A percentile compares a stretch with the other conserved stretches of the same genome.
Conservation (phyloP, 1,284 basidiomycete genomes). For the Boletus sp. region DNA sequence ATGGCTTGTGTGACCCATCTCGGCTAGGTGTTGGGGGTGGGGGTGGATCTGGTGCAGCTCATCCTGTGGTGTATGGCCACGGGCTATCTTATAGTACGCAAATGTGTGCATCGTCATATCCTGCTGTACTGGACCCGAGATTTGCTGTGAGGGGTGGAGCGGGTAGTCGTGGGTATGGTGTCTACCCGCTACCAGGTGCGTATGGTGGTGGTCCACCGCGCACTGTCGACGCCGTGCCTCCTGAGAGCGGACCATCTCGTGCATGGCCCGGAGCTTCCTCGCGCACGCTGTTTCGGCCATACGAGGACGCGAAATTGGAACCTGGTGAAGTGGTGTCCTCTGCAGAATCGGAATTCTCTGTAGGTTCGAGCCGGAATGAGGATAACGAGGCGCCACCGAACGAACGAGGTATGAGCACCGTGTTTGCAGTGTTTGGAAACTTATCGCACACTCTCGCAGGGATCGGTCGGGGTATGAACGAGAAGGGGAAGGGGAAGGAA, state of each 20-base stretch:
- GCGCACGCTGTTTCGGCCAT: not conserved
- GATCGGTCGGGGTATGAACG: not conserved
- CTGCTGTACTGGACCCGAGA: constrained; percentile 14
- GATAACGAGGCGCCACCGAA: constrained; percentile 4
- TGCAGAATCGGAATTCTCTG: constrained; percentile 27
- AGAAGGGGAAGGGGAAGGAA: not conserved
- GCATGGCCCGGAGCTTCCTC: not conserved
- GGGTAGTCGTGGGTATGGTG: not conserved
- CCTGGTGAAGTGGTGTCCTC: constrained; percentile 29
- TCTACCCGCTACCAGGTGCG: not conserved
- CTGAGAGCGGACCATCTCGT: constrained; percentile 8
- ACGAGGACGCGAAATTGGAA: constrained; percentile 16
- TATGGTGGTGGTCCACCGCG: not conserved
- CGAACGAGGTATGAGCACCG: constrained; percentile 14
- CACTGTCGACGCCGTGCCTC: not conserved
- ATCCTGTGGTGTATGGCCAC: not conserved
- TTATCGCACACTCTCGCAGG: constrained; percentile 2
- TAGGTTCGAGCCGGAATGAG: constrained; percentile 23
- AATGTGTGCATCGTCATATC: constrained; percentile 9
- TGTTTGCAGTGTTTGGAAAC: not conserved
- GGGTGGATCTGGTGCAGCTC: constrained; percentile 20
- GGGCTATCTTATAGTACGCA: not conserved
- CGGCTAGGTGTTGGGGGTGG: constrained; percentile 17
- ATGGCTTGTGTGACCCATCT: constrained; percentile 20
- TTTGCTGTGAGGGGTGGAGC: not conserved